Base-by-base conservation (phyloP, 2,329 filamentous ascomycete genomes). In the Neonectria coccinea region DNA sequence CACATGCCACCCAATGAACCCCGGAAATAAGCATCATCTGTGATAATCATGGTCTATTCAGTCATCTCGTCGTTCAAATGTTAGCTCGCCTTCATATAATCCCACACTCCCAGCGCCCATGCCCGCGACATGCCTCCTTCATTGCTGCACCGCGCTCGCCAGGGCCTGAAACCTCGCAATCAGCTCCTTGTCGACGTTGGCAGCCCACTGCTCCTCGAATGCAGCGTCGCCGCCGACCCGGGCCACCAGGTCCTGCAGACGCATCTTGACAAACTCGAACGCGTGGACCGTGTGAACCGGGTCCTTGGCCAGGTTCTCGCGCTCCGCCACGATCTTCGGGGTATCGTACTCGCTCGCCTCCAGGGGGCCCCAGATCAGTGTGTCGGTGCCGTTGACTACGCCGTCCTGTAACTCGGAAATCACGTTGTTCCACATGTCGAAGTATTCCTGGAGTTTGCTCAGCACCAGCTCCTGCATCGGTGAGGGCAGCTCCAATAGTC, bases 141-240 rank as follows among this genome's bases (percentile, higher is more conserved):
- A 44, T 22, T 59, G 64, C 57, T 73, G 67, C 48, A 66, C 69
- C 18, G 61, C 68, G 22, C 70, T 71, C 12, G 73, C 71, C 64
- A 80, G 70, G 14, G 70, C 68, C 57, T 75, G 74, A 74, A 94
- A 95, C n/a, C 84, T 86, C 11, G 82, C 81, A 66, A 95, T 71
- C 16, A 94, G 86, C 64, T 94, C 89, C 70, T 84, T 85, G 76
- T 96, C 92, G 27, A 96, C 91, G 67, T 94, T 92, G n/a, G 84
- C 84, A 14, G 89, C 79, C 88, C 90, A 94, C 55, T 90, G 84
- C 59, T 87, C 84, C 75, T 90, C 84, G 76, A 96, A 95, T 3
- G 75, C 79, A 54, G 86, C 82, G 70, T 90, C 86, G 0, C 91
- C 91, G 2, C 92, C 92, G 4, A 83, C 83, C 4, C 83, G 80